A percentile compares a stretch with the other conserved stretches of the same genome.
Conservation (phyloP, 352 stramenopile species). For the Hyaloperonospora brassicae region DNA sequence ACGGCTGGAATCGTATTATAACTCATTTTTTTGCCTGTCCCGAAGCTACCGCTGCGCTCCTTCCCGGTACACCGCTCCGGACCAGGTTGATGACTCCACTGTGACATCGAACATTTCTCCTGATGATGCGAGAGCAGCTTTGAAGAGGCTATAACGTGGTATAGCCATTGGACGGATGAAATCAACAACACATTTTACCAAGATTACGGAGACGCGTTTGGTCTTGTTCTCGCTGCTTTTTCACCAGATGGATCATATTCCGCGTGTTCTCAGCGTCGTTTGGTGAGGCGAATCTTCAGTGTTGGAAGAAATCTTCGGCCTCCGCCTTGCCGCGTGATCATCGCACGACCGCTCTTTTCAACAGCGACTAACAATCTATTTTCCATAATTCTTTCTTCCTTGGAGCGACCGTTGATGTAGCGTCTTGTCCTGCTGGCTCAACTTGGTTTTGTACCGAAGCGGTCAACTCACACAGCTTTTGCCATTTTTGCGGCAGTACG, state of each 20-base stretch:
- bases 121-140: neutral
- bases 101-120: neutral
- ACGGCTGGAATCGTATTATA: neutral
- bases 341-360: too few relatives aligned
- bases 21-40: neutral
- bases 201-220: neutral
- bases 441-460: too few relatives aligned
- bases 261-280: too few relatives aligned
- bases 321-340: too few relatives aligned
- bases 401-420: neutral
- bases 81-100: neutral
- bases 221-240: neutral
- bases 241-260: neutral
- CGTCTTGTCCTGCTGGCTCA: neutral
- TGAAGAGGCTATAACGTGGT: slow-evolving; percentile 17
- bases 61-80: neutral
- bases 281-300: too few relatives aligned
- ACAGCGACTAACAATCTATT: too few relatives aligned
- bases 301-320: too few relatives aligned
- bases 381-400: too few relatives aligned
- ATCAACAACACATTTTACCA: neutral
- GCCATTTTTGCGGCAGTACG: too few relatives aligned
- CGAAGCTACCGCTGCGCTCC: neutral
- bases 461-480: too few relatives aligned
- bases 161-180: neutral